Base-by-base conservation (phyloP, 352 stramenopile genomes). In the Saprolegnia parasitica region DNA sequence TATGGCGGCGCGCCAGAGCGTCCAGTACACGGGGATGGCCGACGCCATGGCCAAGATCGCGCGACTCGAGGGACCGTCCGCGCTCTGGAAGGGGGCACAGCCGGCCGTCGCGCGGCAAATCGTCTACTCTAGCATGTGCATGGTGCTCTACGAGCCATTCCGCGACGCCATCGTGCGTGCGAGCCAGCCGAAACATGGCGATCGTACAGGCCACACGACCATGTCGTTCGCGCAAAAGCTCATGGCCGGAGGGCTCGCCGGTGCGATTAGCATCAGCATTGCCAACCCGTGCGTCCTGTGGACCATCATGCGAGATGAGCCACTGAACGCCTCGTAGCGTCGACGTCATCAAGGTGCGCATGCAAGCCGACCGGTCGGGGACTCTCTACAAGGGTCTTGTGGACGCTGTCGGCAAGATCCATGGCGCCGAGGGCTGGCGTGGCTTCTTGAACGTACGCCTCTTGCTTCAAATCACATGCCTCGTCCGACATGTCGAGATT, bases 331-430 rank as follows among this genome's bases (percentile, higher is more conserved):
- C 21, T 35, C 65, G 9, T 67, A 93, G 86, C 15, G 79, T 93
- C 62, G 87, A 96, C 72, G 87, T 96, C 46, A 93, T 96, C 73
- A 96, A 96, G 74, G 84, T 94, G 55, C 87, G 86, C 3, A 94
- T 96, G 85, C 87, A 96, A 65, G 82, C 57, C 42, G 42, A 49
- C 42, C 42, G 42, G 18, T 49, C 42, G 42, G 42, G 42, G 42
- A n/a, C 42, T n/a, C 42, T 49, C 3, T 49, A 49, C 42, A 49
- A n/a, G 3, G 42, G 42, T n/a, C 42, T 49, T n/a, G 1, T 4
- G 13, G 42, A 49, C 42, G 42, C 42, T n/a, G 42, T 49, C 13
- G 13, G 42, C 42, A 49, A 49, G 42, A 49, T 49, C 4, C 42
- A 49, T 8, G 42, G 13, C 10, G 42, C 42, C 18, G 42, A 49